Evolutionary conservation across 164 flowering plant species (phyloP).

Genomic region (Santalum album): DNA sequence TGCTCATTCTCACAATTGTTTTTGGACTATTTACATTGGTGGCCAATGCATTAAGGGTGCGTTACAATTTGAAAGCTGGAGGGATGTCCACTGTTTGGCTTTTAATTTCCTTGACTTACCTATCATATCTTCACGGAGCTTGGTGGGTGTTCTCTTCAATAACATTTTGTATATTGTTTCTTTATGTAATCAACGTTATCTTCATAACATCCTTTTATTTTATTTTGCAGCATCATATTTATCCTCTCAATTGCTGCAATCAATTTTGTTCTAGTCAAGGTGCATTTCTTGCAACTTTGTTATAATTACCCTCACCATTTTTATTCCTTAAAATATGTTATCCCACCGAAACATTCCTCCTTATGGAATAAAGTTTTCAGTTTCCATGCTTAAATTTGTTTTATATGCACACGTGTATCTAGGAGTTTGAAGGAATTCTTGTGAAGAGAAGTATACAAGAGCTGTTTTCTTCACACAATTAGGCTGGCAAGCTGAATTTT

Average conservation of each 20-base stretch:
- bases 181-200: not conserved
- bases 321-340: too few species aligned
- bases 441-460: too few species aligned
- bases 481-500: too few species aligned
- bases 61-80: slow-evolving; percentile 37
- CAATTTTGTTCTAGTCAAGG: slow-evolving; percentile 84
- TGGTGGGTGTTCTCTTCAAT: slow-evolving; percentile 35
- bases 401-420: too few species aligned
- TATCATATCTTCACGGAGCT: slow-evolving; percentile 81
- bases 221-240: slow-evolving; percentile 53
- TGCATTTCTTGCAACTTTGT: slow-evolving; percentile 12
- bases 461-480: too few species aligned
- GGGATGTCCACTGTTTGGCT: slow-evolving; percentile 86
- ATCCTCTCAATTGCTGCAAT: slow-evolving; percentile 58
- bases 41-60: slow-evolving; percentile 38
- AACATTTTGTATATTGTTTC: not conserved
- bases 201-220: not conserved
- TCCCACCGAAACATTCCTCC: too few species aligned
- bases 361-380: too few species aligned
- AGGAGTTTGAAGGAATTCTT: too few species aligned
- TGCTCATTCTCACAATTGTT: slow-evolving; percentile 61
- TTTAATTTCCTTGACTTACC: slow-evolving; percentile 56
- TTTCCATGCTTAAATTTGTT: too few species aligned
- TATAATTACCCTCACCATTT: too few species aligned
- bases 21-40: slow-evolving; percentile 52